Conservation (phyloP, 129 eudicot genomes). For the Flaveria sonorensis region DNA sequence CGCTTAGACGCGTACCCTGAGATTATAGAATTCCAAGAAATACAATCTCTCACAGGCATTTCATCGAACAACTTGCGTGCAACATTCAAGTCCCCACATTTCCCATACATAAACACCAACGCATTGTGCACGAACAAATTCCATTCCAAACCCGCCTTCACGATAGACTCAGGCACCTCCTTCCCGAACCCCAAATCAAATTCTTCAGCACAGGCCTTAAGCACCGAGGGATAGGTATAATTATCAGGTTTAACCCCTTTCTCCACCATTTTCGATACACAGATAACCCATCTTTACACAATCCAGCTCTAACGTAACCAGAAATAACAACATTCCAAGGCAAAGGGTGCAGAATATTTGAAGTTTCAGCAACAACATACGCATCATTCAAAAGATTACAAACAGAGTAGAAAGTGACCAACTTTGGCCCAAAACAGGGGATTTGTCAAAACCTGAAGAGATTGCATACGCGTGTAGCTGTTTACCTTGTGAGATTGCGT, state of each 20-base stretch:
- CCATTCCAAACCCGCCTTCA: constrained; percentile 37
- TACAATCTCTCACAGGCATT: constrained; percentile 51
- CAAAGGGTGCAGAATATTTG: constrained; percentile 45
- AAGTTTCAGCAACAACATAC: constrained; percentile 32
- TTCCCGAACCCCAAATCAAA: constrained; percentile 52
- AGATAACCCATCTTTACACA: constrained; percentile 43
- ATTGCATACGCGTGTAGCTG: constrained; percentile 50
- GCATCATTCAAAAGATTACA: constrained; percentile 47
- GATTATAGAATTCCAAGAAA: constrained; percentile 73
- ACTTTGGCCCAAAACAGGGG: constrained; percentile 46
- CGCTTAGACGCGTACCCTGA: constrained; percentile 50
- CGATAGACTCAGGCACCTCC: constrained; percentile 46
- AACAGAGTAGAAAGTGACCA: constrained; percentile 48
- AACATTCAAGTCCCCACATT: constrained; percentile 54
- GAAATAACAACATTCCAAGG: constrained; percentile 68
- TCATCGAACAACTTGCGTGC: constrained; percentile 54
- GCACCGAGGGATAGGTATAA: constrained; percentile 69
- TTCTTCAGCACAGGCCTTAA: constrained; percentile 68
- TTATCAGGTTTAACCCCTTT: constrained; percentile 54
- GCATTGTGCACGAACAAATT: constrained; percentile 66
- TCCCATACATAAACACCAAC: constrained; percentile 65
- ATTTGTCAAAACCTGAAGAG: constrained; percentile 43
- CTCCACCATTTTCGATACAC: constrained; percentile 43
- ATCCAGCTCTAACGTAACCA: constrained; percentile 53
- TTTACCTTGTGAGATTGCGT: constrained; percentile 48